Percentiles rank a stretch among this genome's conserved stretches.
These are phyloP conservation scores for Catunica adiposa DNA, from an alignment of 2,329 filamentous ascomycete species.

Conservation along the genomic window DNA sequence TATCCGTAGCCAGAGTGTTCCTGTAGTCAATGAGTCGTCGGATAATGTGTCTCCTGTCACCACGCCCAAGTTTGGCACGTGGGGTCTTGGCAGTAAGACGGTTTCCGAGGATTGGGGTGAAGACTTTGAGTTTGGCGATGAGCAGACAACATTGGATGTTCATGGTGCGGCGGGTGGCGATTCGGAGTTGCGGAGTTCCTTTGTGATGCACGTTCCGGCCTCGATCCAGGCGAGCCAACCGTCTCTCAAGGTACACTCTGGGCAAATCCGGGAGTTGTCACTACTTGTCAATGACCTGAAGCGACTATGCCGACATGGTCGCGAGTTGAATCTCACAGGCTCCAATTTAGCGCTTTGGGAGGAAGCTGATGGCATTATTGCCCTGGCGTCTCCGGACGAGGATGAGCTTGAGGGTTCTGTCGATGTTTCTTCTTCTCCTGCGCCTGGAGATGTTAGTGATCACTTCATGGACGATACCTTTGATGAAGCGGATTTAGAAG, in stretches of 20 bases:
- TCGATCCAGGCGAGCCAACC: slow-evolving; percentile 69
- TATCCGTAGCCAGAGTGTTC: slow-evolving; percentile 67
- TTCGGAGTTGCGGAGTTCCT: slow-evolving; percentile 18
- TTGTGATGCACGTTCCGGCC: slow-evolving; percentile 54
- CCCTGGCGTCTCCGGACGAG: slow-evolving; percentile 56
- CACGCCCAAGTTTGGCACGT: slow-evolving; percentile 58
- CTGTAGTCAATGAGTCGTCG: slow-evolving; percentile 47
- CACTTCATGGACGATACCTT: slow-evolving; percentile 21
- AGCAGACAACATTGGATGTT: slow-evolving; percentile 25
- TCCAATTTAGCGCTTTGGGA: slow-evolving; percentile 48
- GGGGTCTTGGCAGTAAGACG: slow-evolving; percentile 63
- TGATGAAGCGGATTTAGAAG: slow-evolving; percentile 8
- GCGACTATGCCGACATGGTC: slow-evolving; percentile 53
- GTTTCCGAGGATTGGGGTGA: slow-evolving; percentile 81
- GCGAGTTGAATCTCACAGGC: slow-evolving; percentile 49
- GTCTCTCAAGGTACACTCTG: slow-evolving; percentile 67
- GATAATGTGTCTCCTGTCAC: slow-evolving; percentile 22
- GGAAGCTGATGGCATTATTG: slow-evolving; percentile 75
- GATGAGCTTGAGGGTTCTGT: slow-evolving; percentile 32
- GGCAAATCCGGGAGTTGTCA: slow-evolving; percentile 68
- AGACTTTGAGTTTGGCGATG: slow-evolving; percentile 58
- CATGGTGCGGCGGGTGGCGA: slow-evolving; percentile 20
- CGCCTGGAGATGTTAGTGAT: slow-evolving; percentile 25
- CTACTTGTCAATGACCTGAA: slow-evolving; percentile 71
- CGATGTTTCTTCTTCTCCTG: slow-evolving; percentile 25